Percentiles rank a stretch among this genome's conserved stretches.
Evolutionary conservation across 768 basidiomycete genomes (phyloP).

Genomic region (Holtermanniella nyarrowii): DNA sequence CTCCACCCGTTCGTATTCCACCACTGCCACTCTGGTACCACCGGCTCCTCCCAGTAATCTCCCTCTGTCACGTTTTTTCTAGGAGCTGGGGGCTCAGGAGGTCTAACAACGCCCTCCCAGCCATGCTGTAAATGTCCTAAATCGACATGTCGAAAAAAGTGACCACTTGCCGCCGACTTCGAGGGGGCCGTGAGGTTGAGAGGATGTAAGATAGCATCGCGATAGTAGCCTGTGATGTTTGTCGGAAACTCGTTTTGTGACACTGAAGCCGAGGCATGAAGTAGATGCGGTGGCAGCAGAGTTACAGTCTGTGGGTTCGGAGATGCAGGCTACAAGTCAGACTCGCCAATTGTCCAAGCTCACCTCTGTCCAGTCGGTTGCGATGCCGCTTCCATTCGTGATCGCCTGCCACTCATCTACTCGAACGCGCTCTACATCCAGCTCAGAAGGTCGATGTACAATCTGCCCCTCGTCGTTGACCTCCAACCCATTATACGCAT

Average conservation of each 20-base stretch:
- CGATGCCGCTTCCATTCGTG: conserved; percentile 19
- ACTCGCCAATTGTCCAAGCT: not conserved
- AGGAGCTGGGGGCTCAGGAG: too few relatives aligned
- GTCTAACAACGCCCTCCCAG: not conserved
- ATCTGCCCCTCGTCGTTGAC: conserved; percentile 29
- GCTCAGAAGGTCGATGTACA: conserved; percentile 15
- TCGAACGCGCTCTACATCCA: conserved; percentile 17
- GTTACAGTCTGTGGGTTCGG: conserved; percentile 12
- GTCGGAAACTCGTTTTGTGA: conserved; percentile 7
- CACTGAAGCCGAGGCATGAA: conserved; percentile 4
- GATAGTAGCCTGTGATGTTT: conserved; percentile 39
- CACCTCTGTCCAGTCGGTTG: conserved; percentile 30
- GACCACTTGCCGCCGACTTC: not conserved
- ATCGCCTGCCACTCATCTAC: conserved; percentile 22
- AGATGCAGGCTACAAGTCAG: conserved; percentile 10
- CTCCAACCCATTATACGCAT: conserved; percentile 6
- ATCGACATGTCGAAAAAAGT: conserved; percentile 15
- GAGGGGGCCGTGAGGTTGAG: conserved; percentile 14
- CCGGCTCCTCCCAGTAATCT: too few relatives aligned
- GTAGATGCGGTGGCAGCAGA: conserved; percentile 20
- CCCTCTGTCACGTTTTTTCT: not conserved
- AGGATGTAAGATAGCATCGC: conserved; percentile 19
- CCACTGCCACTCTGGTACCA: conserved; percentile 21
- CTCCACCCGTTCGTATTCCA: conserved; percentile 15
- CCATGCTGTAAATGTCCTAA: not conserved